Percentiles rank a stretch among this genome's conserved stretches.
Conservation (phyloP, 495 filamentous ascomycete genomes). For the Staphylotrichum longicolle region DNA sequence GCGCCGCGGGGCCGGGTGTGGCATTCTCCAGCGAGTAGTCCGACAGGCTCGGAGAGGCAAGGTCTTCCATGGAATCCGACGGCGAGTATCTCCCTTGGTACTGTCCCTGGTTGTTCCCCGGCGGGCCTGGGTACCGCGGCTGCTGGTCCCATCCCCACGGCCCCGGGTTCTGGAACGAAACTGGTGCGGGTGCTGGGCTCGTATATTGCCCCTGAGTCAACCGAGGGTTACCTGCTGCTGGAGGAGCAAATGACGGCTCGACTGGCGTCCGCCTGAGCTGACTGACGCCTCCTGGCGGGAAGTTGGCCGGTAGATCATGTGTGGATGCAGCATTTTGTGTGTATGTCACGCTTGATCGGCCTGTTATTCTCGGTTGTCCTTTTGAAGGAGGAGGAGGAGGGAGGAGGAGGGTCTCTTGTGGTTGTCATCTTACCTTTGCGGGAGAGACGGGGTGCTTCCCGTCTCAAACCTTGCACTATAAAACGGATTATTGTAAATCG, state of each 20-base stretch:
- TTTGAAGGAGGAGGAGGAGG: constrained; percentile 11
- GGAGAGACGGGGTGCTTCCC: constrained; percentile 40
- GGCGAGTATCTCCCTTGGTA: constrained; percentile 42
- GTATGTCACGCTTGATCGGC: constrained; percentile 42
- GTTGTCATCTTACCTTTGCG: constrained; percentile 47
- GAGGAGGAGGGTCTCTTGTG: constrained; percentile 20
- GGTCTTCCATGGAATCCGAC: constrained; percentile 49
- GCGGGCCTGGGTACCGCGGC: neutral
- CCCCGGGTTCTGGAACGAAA: constrained; percentile 34
- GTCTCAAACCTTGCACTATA: constrained; percentile 33
- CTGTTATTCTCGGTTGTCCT: constrained; percentile 43
- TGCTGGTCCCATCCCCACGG: constrained; percentile 44
- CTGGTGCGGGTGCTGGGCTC: constrained; percentile 29
- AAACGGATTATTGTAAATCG: constrained; percentile 42
- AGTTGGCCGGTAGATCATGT: constrained; percentile 37
- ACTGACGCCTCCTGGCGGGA: constrained; percentile 20
- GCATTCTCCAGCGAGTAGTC: constrained; percentile 46
- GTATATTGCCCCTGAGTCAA: constrained; percentile 35
- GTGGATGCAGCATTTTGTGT: constrained; percentile 38
- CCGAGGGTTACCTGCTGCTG: constrained; percentile 37
- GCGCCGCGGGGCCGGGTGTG: constrained; percentile 31
- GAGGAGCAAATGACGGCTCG: constrained; percentile 36
- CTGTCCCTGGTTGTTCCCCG: constrained; percentile 8
- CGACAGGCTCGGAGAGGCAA: constrained; percentile 43
- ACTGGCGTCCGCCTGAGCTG: constrained; percentile 30